Conservation (phyloP, 305 asterid genomes). For the Euphrasia arctica region DNA sequence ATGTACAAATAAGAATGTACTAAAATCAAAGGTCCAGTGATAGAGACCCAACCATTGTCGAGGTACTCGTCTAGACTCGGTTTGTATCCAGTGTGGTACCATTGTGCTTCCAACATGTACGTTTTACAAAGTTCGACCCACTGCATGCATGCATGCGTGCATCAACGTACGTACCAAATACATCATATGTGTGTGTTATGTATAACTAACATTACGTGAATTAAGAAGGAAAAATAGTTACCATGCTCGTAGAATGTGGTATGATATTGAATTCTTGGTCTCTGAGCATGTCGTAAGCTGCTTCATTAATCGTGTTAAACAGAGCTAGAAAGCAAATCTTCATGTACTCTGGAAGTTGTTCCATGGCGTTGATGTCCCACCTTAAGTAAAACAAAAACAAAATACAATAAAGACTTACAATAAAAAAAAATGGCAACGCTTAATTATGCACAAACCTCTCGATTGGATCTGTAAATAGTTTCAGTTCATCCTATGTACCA, state of each 20-base stretch:
- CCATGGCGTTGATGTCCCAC: too few relatives aligned
- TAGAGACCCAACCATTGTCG: slow-evolving; percentile 30
- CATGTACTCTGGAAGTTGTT: too few relatives aligned
- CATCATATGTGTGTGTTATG: neutral
- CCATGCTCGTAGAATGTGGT: slow-evolving; percentile 6
- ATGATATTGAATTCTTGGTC: slow-evolving; percentile 40
- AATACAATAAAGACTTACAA: neutral
- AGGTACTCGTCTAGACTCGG: slow-evolving; percentile 39
- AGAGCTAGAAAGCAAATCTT: too few relatives aligned
- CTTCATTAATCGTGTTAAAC: slow-evolving; percentile 12
- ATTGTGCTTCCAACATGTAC: slow-evolving; percentile 13
- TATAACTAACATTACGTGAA: too few relatives aligned
- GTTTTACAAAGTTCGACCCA: slow-evolving; percentile 35
- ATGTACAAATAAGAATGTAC: slow-evolving; percentile 25
- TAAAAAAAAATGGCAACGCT: neutral
- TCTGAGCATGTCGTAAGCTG: slow-evolving; percentile 35
- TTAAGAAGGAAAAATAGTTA: neutral
- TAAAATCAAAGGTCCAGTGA: slow-evolving; percentile 19
- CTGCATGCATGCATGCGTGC: slow-evolving; percentile 19
- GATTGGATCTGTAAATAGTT: slow-evolving; percentile 33
- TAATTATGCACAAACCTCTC: neutral
- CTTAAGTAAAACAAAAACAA: slow-evolving; percentile 16
- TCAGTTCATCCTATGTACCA: slow-evolving; percentile 44
- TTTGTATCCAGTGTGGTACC: slow-evolving; percentile 16
- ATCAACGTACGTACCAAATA: neutral